Evolutionary conservation across 768 basidiomycete species (phyloP), one percentile per base, ranked within the genome.

Genomic region (Candolleomyces eurysporus): DNA sequence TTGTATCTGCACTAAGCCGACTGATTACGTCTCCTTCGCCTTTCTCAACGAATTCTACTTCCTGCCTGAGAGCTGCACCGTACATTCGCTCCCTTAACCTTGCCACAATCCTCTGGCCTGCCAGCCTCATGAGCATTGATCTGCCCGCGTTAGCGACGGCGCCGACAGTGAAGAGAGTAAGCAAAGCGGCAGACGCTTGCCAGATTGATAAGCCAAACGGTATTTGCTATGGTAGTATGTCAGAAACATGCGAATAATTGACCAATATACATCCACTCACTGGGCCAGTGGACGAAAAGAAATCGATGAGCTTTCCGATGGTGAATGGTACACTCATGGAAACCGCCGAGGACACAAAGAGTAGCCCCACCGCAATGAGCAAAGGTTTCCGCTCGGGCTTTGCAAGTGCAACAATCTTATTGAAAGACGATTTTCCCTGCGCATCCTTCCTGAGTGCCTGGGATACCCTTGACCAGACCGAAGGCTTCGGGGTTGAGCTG

Each of bases 11-110:
- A 60, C 91, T 94, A 36, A 98, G 79, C 59, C 96, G 79, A 72
- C 94, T 96, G 48, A 98, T 78, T 9, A 97, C 91, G 71, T 99
- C 96, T 8, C 96, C 96, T 63, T 96, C 94, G 2, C 93, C 93
- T 42, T 84, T 84, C 72, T 97, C 96, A 6, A 96, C 92, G 72
- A 88, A 96, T 71, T 96, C 94, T 30, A 96, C 89, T 72, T 98
- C 96, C 73, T 97, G 94, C 57, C 80, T 82, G 7, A 98, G 79
- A 3, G 94, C 85, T n/a, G 92, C 90, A 7, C 82, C 77, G 71
- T 94, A 98, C 17, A 90, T 92, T 52, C 84, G 80, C 73, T 95
- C 87, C 31, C 96, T 85, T 40, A 94, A 78, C 10, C 94, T 82
- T 5, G 92, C 93, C 39, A 99, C 91, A 65, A 98, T 98, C 46